Conservation (phyloP, 2,329 filamentous ascomycete species). For the Colletotrichum sp. region DNA sequence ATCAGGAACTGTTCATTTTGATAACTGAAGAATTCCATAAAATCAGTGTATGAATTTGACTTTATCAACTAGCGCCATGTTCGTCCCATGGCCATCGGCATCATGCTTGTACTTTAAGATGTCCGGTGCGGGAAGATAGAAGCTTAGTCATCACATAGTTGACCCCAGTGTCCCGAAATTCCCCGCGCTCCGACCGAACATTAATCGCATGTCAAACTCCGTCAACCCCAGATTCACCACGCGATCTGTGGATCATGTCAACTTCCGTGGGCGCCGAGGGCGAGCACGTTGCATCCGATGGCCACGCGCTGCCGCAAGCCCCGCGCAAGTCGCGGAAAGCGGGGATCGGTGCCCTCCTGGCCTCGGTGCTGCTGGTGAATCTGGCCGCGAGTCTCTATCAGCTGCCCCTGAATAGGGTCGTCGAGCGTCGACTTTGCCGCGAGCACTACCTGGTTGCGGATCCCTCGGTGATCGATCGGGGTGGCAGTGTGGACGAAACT, state of each 20-base stretch:
- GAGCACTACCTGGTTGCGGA: constrained; percentile 51
- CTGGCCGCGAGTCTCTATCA: constrained; percentile 53
- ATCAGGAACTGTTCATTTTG: not conserved
- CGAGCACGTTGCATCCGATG: not conserved
- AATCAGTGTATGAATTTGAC: not conserved
- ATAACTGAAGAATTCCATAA: not conserved
- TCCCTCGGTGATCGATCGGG: constrained; percentile 28
- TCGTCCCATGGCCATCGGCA: not conserved
- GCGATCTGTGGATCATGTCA: not conserved
- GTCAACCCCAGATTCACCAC: not conserved
- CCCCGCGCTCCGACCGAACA: not conserved
- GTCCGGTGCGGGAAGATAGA: not conserved
- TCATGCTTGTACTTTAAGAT: not conserved
- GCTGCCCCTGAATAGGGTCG: constrained; percentile 49
- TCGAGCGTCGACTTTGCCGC: constrained; percentile 53
- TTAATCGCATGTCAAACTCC: not conserved
- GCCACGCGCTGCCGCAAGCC: not conserved
- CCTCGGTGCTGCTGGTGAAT: constrained; percentile 49
- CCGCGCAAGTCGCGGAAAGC: not conserved
- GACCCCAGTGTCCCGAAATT: not conserved
- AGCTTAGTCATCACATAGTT: not conserved
- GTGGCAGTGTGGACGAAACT: constrained; percentile 51
- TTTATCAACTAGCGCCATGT: not conserved
- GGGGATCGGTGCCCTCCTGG: constrained; percentile 35
- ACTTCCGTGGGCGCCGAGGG: not conserved